Percentiles rank a stretch among this genome's conserved stretches.
Evolutionary conservation across 2,329 filamentous ascomycete genomes (phyloP).

Genomic region (Colletotrichum tropicicola): DNA sequence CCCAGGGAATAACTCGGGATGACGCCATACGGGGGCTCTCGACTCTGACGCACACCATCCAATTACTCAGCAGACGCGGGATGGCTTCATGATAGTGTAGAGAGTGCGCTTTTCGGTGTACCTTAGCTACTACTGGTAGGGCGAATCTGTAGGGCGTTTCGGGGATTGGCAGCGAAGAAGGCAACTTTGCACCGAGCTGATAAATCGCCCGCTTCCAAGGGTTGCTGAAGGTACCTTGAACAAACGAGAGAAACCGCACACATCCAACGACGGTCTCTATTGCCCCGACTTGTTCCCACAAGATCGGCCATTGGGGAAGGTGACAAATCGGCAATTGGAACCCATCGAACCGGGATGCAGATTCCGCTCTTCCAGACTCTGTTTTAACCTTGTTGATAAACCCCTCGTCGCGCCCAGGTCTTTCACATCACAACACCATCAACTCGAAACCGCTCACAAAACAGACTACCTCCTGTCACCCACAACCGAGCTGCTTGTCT

Average conservation of each 20-base stretch:
- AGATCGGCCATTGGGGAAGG: not conserved
- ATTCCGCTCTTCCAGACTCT: not conserved
- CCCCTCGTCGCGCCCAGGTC: not conserved
- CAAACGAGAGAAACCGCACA: no score
- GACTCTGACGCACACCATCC: not conserved
- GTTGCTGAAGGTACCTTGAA: no score
- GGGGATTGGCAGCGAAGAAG: not conserved
- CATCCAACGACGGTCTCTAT: not conserved
- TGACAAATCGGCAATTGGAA: not conserved
- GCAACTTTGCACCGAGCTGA: slow-evolving; percentile 1
- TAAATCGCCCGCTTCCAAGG: not conserved
- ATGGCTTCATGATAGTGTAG: not conserved
- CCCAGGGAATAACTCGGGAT: slow-evolving; percentile 19
- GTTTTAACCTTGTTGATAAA: slow-evolving; percentile 16
- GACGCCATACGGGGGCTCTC: slow-evolving; percentile 10
- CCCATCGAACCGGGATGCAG: not conserved
- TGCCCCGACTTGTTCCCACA: not conserved
- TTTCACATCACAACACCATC: slow-evolving; percentile 6
- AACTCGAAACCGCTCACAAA: slow-evolving; percentile 14
- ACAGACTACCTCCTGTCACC: not conserved
- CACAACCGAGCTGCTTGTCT: not conserved
- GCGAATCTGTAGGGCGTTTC: not conserved
- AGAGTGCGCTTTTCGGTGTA: not conserved
- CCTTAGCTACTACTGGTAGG: no score
- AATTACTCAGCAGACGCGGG: slow-evolving; percentile 19